Evolutionary conservation across 2,329 filamentous ascomycete species (phyloP), one percentile per base, ranked within the genome.

Genomic region (Aureobasidium zeae): DNA sequence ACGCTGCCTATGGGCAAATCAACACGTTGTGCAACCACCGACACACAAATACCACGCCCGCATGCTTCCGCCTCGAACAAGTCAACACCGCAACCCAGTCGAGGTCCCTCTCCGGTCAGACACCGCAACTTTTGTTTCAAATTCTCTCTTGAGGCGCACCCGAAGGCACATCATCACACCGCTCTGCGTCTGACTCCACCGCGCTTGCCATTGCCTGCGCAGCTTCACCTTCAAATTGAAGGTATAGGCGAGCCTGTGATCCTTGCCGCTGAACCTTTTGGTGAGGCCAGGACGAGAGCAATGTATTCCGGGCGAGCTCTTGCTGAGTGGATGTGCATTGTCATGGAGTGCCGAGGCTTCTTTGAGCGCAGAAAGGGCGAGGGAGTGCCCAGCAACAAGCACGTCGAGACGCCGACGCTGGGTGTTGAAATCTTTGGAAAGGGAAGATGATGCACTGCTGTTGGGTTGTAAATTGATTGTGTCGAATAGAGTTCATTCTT

Each of bases 331-430:
- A 70, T 72, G 15, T 66, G 84, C 13, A 74, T 89, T 15, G 77
- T 87, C 12, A 74, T 76, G 45, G 85, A 91, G 59, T 86, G 79
- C 65, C 86, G 88, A 63, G 84, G 78, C 55, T 91, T 89, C 61
- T 77, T 86, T 22, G 83, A 89, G 47, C 71, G 84, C 33, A 73
- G 85, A 44, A 78, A 79, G 39, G 77, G 78, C 34, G 85, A 91
- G 57, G 84, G 84, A 32, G 75, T 87, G 8, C 70, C 75, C 2
- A 67, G 68, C 0, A 73, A 86, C 48, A 70, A 67, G 51, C 76
- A 80, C 31, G 77, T 89, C 30, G 84, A 89, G 60, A 79, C 81
- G 30, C 80, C 80, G 2, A 70, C 67, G 5, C 64, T 84, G 16
- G 73, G 74, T 1, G 74, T 83, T 5, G 79, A 84, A 51, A 73